Base-by-base conservation (phyloP, 345 rosid genomes). In the Salix udensis region DNA sequence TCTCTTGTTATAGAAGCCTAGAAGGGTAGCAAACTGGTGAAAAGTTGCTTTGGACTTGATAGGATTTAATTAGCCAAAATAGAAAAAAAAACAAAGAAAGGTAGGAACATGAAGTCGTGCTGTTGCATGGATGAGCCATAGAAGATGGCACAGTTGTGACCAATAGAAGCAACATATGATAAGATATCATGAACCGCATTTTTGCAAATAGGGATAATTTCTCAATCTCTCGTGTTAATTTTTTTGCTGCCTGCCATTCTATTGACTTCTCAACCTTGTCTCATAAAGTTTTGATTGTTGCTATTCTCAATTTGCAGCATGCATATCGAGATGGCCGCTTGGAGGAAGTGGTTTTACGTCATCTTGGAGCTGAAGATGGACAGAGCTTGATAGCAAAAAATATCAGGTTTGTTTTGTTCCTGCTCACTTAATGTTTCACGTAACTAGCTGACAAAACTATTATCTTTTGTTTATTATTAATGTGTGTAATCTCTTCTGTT, bases 281-380 rank as follows among this genome's bases (percentile, higher is more conserved):
- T 74, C 37, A 21, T 44, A 48, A 30, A 44, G 42, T 48, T 18
- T 73, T 48, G 23, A 77, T 71, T 34, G 30, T 71, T 15, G 10
- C 16, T 23, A 18, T 62, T 76, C 66, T 11, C 65, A 73, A 30
- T 52, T 79, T 89, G 84, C 78, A 90, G 98, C 98, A 93, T 82
- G 91, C 88, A 5, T 90, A 84, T 83, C 84, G 85, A 78, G 97
- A 91, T 79, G 97, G 95, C 66, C 89, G 85, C 44, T 79, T 90
- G 81, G 98, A 89, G 87, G 95, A 93, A 76, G 91, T 86, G 55
- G 89, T 74, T 78, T 79, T 91, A 72, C 89, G 94, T 34, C 91
- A 91, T 86, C 89, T 91, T 78, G 88, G 88, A 42, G 87, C 88
- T 80, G 94, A 90, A 80, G 91, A 90, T 77, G 92, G 90, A 67